A percentile compares a stretch with the other conserved stretches of the same genome.
Evolutionary conservation across 2,329 filamentous ascomycete species (phyloP).

Genomic region (Xylaria hypoxylon): DNA sequence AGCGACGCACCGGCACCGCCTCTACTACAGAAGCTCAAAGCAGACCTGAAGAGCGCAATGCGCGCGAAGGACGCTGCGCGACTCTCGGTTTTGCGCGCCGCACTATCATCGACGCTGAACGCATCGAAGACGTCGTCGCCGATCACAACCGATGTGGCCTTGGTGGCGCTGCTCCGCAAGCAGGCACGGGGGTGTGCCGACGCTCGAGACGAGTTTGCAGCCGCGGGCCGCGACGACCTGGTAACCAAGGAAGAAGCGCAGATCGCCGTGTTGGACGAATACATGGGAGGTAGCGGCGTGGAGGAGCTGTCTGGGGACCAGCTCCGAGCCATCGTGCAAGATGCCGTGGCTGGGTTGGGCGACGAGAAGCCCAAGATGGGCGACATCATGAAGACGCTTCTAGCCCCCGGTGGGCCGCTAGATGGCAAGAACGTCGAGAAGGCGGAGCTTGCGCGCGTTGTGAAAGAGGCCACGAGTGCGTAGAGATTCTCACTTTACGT

Average conservation of each 20-base stretch:
- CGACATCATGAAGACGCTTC: slow-evolving; percentile 71
- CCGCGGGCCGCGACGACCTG: slow-evolving; percentile 74
- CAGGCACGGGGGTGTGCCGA: slow-evolving; percentile 68
- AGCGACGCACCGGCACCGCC: slow-evolving; percentile 54
- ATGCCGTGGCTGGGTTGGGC: slow-evolving; percentile 63
- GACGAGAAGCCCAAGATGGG: slow-evolving; percentile 63
- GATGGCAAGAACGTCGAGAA: slow-evolving; percentile 74
- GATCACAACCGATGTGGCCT: slow-evolving; percentile 76
- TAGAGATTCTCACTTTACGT: neutral
- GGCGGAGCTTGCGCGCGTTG: slow-evolving; percentile 68
- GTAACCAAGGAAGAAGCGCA: slow-evolving; percentile 77
- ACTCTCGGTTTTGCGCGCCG: slow-evolving; percentile 74
- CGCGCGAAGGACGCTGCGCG: slow-evolving; percentile 72
- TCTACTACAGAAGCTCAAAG: slow-evolving; percentile 65
- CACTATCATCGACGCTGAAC: slow-evolving; percentile 79
- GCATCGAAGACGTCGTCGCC: slow-evolving; percentile 78
- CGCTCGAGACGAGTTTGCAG: slow-evolving; percentile 72
- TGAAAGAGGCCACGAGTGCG: slow-evolving; percentile 62
- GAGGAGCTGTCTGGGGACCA: slow-evolving; percentile 69
- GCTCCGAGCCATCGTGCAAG: slow-evolving; percentile 64
- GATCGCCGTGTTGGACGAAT: slow-evolving; percentile 73
- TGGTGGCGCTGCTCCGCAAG: slow-evolving; percentile 75
- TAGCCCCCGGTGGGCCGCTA: slow-evolving; percentile 63
- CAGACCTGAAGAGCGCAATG: slow-evolving; percentile 75
- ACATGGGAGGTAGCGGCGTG: slow-evolving; percentile 69